Base-by-base conservation (phyloP, 371 early-diverging fungal genomes). In the Blyttiomyces sp. region DNA sequence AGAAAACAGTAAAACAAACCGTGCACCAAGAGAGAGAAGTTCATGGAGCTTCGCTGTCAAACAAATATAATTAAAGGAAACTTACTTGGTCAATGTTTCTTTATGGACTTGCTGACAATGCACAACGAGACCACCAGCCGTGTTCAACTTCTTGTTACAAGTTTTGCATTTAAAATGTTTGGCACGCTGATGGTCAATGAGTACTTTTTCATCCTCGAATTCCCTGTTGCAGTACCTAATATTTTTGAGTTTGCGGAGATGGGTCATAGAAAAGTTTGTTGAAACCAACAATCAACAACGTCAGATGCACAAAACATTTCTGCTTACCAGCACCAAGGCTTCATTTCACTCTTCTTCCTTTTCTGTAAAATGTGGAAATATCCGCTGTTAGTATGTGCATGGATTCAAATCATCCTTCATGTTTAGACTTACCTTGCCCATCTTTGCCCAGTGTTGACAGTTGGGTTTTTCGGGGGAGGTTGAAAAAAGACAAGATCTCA, bases 21-120 rank as follows among this genome's bases (percentile, higher is more conserved):
- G n/a, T 39, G 39, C 13, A n/a, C n/a, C 39, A 27, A 45, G 26
- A 45, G n/a, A 45, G 26, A 45, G 26, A 45, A 45, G 26, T 23
- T 7, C 34, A 16, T n/a, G n/a, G n/a, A n/a, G n/a, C n/a, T 24
- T 26, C 39, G 3, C 44, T 17, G 62, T 43, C 19, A 19, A 17
- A 16, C 30, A 31, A 36, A 28, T 33, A 72, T n/a, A 33, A 55
- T 28, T 39, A 46, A 56, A 43, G 27, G 23, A 11, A 35, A 59
- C 79, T 66, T 75, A 90, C 92, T 75, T 84, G 51, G 69, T 80
- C 49, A 92, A 76, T 7, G 81, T 86, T 50, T 90, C 91, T 74
- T 95, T 96, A 78, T 96, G 97, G 2, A 95, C 96, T 69, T 94
- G 94, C 61, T 84, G 77, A 28, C 88, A 84, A 71, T 96, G 97